phyloP scores from a whole-genome alignment of 768 basidiomycete genomes.

The Cystobasidium tubakii region DNA sequence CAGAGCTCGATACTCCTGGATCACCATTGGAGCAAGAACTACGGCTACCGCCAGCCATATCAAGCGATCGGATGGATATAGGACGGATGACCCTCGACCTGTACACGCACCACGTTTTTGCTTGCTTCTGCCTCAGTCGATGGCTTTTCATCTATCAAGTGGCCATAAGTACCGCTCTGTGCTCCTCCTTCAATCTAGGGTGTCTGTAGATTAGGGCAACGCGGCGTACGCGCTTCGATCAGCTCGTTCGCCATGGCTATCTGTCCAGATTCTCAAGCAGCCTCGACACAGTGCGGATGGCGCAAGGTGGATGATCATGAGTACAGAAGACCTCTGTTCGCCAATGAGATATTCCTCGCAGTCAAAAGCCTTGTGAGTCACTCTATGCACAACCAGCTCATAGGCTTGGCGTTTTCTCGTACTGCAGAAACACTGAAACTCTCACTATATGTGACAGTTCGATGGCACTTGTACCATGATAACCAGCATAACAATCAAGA shows the following conservation, averaged over 20 bases:
- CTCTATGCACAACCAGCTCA: not conserved
- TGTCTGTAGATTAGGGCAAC: no score
- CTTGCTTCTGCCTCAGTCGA: no score
- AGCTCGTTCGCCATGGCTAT: not conserved
- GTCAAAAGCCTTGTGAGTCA: conserved; percentile 1
- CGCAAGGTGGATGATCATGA: not conserved
- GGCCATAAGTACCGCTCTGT: no score
- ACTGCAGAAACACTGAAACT: not conserved
- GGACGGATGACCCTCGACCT: no score
- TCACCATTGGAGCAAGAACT: no score
- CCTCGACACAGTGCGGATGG: not conserved
- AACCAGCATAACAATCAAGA: not conserved
- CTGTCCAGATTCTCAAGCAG: not conserved
- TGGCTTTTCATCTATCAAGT: no score
- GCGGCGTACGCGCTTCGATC: not conserved
- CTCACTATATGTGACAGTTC: not conserved
- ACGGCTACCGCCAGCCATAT: no score
- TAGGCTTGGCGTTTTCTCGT: not conserved
- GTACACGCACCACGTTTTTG: no score
- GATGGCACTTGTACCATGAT: conserved; percentile 5
- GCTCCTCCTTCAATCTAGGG: no score
- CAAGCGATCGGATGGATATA: no score
- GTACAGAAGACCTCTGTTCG: not conserved
- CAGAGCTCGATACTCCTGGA: no score
- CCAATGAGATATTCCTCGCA: conserved; percentile 12